phyloP scores from a whole-genome alignment of 1,139 yeast genomes.

The Pichia cactophila region DNA sequence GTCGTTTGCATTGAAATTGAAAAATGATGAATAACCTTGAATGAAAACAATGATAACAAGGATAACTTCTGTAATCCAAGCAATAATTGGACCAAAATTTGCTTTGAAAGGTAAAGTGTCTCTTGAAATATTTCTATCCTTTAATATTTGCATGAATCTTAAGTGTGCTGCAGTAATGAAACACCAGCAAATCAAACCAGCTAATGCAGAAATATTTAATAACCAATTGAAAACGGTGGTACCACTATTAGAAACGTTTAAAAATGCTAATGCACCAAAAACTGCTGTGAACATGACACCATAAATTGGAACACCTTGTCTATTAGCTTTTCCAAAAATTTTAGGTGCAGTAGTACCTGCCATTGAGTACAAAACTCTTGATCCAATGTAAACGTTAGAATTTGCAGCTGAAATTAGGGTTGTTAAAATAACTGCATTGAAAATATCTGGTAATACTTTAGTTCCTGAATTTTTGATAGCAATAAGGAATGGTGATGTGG shows the following conservation, averaged over 20 bases:
- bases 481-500: slow-evolving; percentile 45
- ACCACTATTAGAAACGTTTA: slow-evolving; percentile 58
- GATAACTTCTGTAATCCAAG: slow-evolving; percentile 47
- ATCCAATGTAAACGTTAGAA: slow-evolving; percentile 74
- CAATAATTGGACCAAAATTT: slow-evolving; percentile 51
- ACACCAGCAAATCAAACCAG: slow-evolving; percentile 71
- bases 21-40: slow-evolving; percentile 65
- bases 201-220: slow-evolving; percentile 70
- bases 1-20: slow-evolving; percentile 42
- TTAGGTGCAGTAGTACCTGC: slow-evolving; percentile 60
- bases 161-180: slow-evolving; percentile 59
- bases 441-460: slow-evolving; percentile 56
- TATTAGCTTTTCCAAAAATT: slow-evolving; percentile 43
- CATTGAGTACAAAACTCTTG: slow-evolving; percentile 62
- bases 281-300: slow-evolving; percentile 53
- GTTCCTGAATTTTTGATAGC: slow-evolving; percentile 67
- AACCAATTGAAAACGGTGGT: slow-evolving; percentile 75
- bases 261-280: slow-evolving; percentile 61
- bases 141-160: slow-evolving; percentile 58
- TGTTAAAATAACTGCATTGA: slow-evolving; percentile 64
- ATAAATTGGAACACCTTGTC: slow-evolving; percentile 58
- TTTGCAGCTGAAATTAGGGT: slow-evolving; percentile 76
- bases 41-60: slow-evolving; percentile 51
- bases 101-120: slow-evolving; percentile 67
- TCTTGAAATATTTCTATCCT: slow-evolving; percentile 51